Conservation (phyloP, 768 basidiomycete genomes). For the Peribolospora baueri region DNA sequence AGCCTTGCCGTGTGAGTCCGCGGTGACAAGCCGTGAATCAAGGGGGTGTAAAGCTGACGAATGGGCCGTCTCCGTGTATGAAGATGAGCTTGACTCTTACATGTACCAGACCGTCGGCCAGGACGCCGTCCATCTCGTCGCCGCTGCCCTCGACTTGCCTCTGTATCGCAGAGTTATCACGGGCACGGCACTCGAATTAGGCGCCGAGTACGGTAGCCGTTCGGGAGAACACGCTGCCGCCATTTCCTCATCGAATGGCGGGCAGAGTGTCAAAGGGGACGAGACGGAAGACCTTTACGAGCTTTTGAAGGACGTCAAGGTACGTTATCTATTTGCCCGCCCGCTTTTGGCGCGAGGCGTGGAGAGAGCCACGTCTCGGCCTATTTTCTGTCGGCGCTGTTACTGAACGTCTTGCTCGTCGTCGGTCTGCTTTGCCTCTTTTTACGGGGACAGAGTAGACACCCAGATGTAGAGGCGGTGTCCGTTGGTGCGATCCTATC, state of each 20-base stretch:
- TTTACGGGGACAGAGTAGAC: slow-evolving; percentile 28
- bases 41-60: background rate
- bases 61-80: background rate
- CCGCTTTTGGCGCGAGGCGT: background rate
- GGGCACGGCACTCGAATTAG: slow-evolving; percentile 56
- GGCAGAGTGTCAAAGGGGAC: slow-evolving; percentile 31
- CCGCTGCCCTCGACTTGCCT: slow-evolving; percentile 60
- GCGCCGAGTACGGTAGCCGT: slow-evolving; percentile 53
- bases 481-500: slow-evolving; percentile 93
- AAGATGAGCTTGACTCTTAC: slow-evolving; percentile 96
- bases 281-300: slow-evolving; percentile 84
- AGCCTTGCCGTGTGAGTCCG: background rate
- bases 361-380: background rate
- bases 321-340: slow-evolving; percentile 17
- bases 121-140: slow-evolving; percentile 67
- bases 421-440: background rate
- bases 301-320: slow-evolving; percentile 52
- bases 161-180: slow-evolving; percentile 57
- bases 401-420: background rate
- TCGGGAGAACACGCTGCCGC: slow-evolving; percentile 23
- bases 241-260: background rate
- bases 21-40: too few species aligned
- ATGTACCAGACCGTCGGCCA: slow-evolving; percentile 98
- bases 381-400: background rate
- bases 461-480: slow-evolving; percentile 63